Percentiles rank a stretch among this genome's conserved stretches.
Conservation (phyloP, 768 basidiomycete species). For the Lactarius quietus region DNA sequence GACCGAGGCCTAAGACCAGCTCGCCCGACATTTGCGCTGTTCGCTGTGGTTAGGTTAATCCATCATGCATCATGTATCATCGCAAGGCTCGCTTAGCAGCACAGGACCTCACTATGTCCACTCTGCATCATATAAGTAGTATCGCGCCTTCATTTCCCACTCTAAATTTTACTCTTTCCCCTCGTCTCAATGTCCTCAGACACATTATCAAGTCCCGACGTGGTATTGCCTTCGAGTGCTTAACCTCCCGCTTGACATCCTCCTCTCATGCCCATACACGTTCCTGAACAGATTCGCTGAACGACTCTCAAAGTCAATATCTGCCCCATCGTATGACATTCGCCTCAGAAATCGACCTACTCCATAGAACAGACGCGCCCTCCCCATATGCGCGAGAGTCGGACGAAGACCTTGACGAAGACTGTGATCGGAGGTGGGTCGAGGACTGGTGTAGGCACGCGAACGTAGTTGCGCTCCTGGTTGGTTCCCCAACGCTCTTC, state of each 20-base stretch:
- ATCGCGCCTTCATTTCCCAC: background rate
- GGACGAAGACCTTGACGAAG: background rate
- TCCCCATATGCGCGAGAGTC: background rate
- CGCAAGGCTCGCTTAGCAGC: no score
- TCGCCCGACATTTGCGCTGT: no score
- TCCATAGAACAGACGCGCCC: background rate
- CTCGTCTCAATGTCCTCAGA: background rate
- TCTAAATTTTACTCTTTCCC: background rate
- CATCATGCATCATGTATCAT: no score
- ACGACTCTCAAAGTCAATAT: background rate
- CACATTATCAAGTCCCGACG: background rate
- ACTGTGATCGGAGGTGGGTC: background rate
- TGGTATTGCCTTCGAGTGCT: background rate
- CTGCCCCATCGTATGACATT: background rate
- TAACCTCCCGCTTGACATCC: background rate
- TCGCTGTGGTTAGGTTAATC: no score
- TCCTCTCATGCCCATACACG: background rate
- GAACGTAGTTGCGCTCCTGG: constrained; percentile 6
- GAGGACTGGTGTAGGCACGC: background rate
- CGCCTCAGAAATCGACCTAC: background rate
- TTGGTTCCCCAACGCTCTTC: background rate
- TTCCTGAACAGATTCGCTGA: background rate
- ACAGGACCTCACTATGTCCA: no score
- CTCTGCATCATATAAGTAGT: background rate
- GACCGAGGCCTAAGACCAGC: no score